Percentiles rank a stretch among this genome's conserved stretches.
Conservation (phyloP, 176 grass and related monocot species). For the Oryza meridionalis region DNA sequence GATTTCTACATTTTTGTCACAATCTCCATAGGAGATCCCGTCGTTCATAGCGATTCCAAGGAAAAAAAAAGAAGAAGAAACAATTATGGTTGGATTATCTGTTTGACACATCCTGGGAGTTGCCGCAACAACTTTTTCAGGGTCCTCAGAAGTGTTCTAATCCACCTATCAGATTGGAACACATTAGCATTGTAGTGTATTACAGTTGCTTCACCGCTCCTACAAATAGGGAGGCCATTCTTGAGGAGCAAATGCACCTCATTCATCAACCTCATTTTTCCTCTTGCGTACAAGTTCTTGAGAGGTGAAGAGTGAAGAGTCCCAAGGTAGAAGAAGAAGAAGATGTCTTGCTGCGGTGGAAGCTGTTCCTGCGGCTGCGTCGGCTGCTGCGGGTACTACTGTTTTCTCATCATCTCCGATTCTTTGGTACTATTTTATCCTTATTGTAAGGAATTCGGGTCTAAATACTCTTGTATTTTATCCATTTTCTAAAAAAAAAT, state of each 20-base stretch:
- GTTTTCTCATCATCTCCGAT: neutral
- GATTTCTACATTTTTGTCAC: neutral
- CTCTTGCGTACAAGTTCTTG: neutral
- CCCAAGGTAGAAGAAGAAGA: neutral
- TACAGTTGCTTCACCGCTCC: neutral
- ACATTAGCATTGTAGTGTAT: neutral
- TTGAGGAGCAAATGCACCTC: neutral
- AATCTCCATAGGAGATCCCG: neutral
- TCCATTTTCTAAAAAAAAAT: no score
- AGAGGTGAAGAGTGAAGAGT: neutral
- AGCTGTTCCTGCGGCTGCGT: slow-evolving; percentile 28
- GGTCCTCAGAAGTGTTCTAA: no score
- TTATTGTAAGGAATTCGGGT: no score
- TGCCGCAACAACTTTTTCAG: no score
- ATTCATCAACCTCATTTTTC: neutral
- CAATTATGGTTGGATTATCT: neutral
- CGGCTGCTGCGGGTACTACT: slow-evolving; percentile 11
- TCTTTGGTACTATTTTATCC: neutral
- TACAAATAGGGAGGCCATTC: neutral
- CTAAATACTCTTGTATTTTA: no score
- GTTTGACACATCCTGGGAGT: neutral
- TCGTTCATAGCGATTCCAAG: neutral
- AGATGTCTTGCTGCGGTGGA: slow-evolving; percentile 27
- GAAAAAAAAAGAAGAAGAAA: no score
- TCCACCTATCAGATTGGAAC: neutral